phyloP scores from a whole-genome alignment of 2,329 filamentous ascomycete species.

The Magnaporthales sp. region DNA sequence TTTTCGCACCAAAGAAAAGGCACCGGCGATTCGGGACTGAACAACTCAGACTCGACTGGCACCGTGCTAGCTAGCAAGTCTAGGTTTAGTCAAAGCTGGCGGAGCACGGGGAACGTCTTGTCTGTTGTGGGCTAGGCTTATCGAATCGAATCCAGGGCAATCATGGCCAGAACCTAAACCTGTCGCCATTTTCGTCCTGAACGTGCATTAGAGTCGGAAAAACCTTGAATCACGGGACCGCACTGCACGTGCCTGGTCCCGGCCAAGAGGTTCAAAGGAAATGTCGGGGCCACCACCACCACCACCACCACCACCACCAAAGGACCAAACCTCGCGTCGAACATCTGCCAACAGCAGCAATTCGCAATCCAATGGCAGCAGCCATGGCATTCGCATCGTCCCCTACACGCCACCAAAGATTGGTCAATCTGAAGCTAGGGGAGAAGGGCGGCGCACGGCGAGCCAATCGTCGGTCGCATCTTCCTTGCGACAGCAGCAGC shows the following conservation, averaged over 20 bases:
- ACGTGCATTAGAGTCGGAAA: not conserved
- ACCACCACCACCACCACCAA: conserved; percentile 23
- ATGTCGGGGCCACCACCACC: conserved; percentile 18
- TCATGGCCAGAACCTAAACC: not conserved
- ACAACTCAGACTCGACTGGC: not conserved
- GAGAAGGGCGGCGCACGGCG: conserved; percentile 10
- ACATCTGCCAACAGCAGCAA: not conserved
- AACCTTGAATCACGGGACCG: not conserved
- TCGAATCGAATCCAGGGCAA: not conserved
- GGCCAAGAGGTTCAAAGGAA: conserved; percentile 9
- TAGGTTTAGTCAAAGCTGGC: not conserved
- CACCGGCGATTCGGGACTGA: not conserved
- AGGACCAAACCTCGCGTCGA: conserved; percentile 19
- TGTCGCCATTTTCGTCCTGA: not conserved
- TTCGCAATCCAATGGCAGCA: conserved; percentile 32
- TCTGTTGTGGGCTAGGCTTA: not conserved
- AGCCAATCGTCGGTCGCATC: conserved; percentile 14
- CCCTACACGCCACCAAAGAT: conserved; percentile 37
- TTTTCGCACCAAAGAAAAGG: not conserved
- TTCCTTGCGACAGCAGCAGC: conserved; percentile 6
- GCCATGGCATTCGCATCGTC: conserved; percentile 36
- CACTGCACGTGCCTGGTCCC: not conserved
- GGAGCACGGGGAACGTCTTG: not conserved
- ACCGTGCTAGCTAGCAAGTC: not conserved
- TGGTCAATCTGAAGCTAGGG: conserved; percentile 11